A percentile compares a stretch with the other conserved stretches of the same genome.
Evolutionary conservation across 2,329 filamentous ascomycete species (phyloP).

Genomic region (Spiromastix sp.): DNA sequence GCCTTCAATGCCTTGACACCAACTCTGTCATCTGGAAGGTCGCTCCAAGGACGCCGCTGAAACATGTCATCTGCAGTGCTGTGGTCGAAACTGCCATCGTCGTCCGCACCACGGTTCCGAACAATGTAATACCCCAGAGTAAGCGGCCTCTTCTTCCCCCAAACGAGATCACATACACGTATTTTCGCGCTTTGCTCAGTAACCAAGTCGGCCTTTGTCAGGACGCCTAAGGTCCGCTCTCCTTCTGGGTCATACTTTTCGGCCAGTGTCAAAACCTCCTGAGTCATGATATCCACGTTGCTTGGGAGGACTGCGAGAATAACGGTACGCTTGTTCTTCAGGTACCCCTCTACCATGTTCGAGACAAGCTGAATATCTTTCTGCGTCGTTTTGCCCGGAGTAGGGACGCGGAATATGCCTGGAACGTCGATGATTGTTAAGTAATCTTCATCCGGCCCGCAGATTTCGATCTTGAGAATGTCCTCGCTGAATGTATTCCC

Average conservation of each 20-base stretch:
- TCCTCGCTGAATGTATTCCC: constrained; percentile 29
- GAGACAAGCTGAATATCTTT: constrained; percentile 28
- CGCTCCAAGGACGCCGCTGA: constrained; percentile 25
- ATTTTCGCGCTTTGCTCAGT: constrained; percentile 21
- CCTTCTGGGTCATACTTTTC: constrained; percentile 25
- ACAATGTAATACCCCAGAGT: constrained; percentile 24
- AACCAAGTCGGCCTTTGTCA: constrained; percentile 52
- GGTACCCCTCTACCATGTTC: constrained; percentile 29
- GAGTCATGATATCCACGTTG: constrained; percentile 36
- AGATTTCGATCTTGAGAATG: constrained; percentile 33
- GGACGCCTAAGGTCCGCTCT: constrained; percentile 32
- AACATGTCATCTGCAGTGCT: constrained; percentile 25
- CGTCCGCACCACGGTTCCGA: constrained; percentile 22
- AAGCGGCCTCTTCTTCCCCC: constrained; percentile 13
- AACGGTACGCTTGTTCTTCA: constrained; percentile 28
- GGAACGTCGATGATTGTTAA: constrained; percentile 39
- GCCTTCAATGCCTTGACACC: constrained; percentile 32
- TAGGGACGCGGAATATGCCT: constrained; percentile 34
- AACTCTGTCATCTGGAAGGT: constrained; percentile 25
- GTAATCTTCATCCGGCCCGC: constrained; percentile 29
- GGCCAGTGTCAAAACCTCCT: constrained; percentile 36
- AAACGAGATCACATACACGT: constrained; percentile 19
- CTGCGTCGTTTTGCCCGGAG: constrained; percentile 24
- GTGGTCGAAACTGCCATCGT: constrained; percentile 16
- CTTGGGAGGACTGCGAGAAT: constrained; percentile 35